Evolutionary conservation across 805 yeast species (phyloP).

Genomic region (Ogataea nakhonphanomensis): DNA sequence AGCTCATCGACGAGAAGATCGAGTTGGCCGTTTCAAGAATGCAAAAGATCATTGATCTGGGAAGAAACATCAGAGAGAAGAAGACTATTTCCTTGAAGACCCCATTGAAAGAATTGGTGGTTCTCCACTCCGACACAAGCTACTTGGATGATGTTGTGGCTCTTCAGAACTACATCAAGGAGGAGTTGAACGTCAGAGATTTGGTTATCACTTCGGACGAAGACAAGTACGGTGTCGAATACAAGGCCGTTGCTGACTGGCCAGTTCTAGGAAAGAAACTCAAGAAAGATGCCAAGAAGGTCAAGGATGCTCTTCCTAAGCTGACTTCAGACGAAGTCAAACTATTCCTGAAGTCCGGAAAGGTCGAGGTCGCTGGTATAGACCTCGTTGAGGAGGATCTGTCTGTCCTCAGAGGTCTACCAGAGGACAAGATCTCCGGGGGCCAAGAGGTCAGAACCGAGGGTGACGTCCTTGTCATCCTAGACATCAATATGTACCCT

Average conservation of each 20-base stretch:
- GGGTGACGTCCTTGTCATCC: slow-evolving; percentile 81
- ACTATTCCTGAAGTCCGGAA: slow-evolving; percentile 65
- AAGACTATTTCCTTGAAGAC: slow-evolving; percentile 89
- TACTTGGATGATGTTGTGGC: slow-evolving; percentile 78
- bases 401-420: slow-evolving; percentile 84
- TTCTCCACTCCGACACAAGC: slow-evolving; percentile 71
- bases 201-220: slow-evolving; percentile 87
- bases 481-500: slow-evolving; percentile 84
- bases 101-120: slow-evolving; percentile 84
- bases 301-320: slow-evolving; percentile 86
- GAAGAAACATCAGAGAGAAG: slow-evolving; percentile 96
- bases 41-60: slow-evolving; percentile 96
- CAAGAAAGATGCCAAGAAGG: slow-evolving; percentile 89
- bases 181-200: slow-evolving; percentile 91
- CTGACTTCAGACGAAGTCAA: slow-evolving; percentile 83
- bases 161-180: slow-evolving; percentile 73
- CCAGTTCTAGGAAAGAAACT: slow-evolving; percentile 96
- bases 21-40: slow-evolving; percentile 89
- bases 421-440: slow-evolving; percentile 55
- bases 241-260: slow-evolving; percentile 98
- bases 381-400: slow-evolving; percentile 83
- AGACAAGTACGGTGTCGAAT: slow-evolving; percentile 84
- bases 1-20: slow-evolving; percentile 74
- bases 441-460: slow-evolving; percentile 89
- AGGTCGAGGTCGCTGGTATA: slow-evolving; percentile 84